Conservation (phyloP, 169 alveolate species). For the Plasmodium cynomolgi region DNA sequence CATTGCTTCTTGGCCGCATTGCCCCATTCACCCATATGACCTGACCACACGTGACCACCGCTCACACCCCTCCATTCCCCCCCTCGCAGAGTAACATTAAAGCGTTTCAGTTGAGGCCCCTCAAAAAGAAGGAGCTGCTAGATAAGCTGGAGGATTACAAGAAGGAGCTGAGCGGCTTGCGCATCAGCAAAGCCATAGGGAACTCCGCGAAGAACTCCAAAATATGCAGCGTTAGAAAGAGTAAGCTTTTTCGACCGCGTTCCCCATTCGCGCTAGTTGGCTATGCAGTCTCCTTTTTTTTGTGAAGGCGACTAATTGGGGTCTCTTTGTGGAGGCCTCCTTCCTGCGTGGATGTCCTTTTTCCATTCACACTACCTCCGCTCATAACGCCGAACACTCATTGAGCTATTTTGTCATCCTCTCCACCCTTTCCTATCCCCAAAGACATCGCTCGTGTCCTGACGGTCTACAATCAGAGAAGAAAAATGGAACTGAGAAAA, state of each 20-base stretch:
- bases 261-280: neutral
- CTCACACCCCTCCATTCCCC: neutral
- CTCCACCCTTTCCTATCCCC: neutral
- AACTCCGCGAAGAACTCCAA: conserved; percentile 91
- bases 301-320: neutral
- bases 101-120: conserved; percentile 88
- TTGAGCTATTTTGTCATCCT: neutral
- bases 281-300: neutral
- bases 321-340: neutral
- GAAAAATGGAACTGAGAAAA: conserved; percentile 85
- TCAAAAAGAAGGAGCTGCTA: conserved; percentile 87
- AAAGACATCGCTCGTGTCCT: conserved; percentile 91
- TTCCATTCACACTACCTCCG: neutral
- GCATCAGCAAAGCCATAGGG: conserved; percentile 92
- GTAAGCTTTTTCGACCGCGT: neutral
- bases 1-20: neutral
- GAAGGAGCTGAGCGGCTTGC: conserved; percentile 90
- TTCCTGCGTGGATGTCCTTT: neutral
- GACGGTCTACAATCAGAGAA: conserved; percentile 92
- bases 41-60: neutral
- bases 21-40: neutral
- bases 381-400: neutral
- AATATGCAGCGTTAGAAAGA: conserved; percentile 90
- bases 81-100: conserved; percentile 81
- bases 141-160: conserved; percentile 90